Conservation (phyloP, 257 asterid genomes). For the Solanum raphanifolium region DNA sequence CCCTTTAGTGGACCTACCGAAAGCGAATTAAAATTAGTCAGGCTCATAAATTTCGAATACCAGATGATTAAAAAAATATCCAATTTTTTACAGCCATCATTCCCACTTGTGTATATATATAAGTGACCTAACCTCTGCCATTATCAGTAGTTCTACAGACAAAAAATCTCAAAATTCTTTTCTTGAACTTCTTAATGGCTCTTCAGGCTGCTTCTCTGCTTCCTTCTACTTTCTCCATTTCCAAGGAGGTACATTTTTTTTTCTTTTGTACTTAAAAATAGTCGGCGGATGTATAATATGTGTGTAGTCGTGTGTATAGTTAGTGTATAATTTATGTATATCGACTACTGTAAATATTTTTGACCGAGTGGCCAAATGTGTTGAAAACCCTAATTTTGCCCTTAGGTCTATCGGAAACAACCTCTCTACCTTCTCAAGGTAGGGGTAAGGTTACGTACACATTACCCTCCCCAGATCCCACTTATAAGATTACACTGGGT, state of each 20-base stretch:
- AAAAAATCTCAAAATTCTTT: background rate
- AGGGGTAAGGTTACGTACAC: background rate
- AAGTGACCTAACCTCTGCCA: background rate
- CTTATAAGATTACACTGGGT: background rate
- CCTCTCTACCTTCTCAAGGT: background rate
- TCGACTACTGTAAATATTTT: background rate
- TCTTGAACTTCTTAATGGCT: constrained; percentile 38
- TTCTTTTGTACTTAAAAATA: background rate
- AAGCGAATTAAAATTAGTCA: background rate
- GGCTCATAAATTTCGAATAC: background rate
- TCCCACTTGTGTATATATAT: constrained; percentile 13
- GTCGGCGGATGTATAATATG: background rate
- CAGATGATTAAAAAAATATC: background rate
- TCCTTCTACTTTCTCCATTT: constrained; percentile 49
- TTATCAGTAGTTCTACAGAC: constrained; percentile 8
- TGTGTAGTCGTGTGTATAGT: background rate
- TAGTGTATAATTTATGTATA: background rate
- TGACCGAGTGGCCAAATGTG: background rate
- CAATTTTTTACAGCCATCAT: background rate
- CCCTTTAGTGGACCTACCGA: background rate
- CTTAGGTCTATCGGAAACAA: too few relatives aligned
- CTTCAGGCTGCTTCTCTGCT: constrained; percentile 63
- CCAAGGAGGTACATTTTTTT: constrained; percentile 42
- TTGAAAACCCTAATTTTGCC: background rate
- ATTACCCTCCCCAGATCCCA: background rate